Percentiles rank a stretch among this genome's conserved stretches.
These are phyloP conservation scores for Boletus rex-veris DNA, from an alignment of 768 basidiomycete genomes.

Conservation along the genomic window DNA sequence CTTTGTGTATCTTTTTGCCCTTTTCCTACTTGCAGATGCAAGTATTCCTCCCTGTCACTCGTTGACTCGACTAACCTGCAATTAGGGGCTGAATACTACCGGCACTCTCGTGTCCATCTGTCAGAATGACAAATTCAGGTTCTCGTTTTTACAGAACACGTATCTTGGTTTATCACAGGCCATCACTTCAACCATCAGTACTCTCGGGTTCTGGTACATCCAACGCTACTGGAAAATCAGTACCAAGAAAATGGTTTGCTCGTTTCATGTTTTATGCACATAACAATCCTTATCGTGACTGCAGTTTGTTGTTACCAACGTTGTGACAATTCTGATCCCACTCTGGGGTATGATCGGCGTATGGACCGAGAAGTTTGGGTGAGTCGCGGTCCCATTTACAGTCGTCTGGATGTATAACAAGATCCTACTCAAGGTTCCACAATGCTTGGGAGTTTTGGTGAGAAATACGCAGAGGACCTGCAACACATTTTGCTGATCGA, in stretches of 20 bases:
- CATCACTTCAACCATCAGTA: slow-evolving; percentile 67
- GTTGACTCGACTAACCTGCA: not conserved
- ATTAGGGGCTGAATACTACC: slow-evolving; percentile 76
- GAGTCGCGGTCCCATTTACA: slow-evolving; percentile 14
- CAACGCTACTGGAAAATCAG: slow-evolving; percentile 74
- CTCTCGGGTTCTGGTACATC: slow-evolving; percentile 80
- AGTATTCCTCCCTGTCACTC: slow-evolving; percentile 16
- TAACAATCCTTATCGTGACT: not conserved
- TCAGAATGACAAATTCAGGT: slow-evolving; percentile 76
- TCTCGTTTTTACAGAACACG: slow-evolving; percentile 79
- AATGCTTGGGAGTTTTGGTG: slow-evolving; percentile 88
- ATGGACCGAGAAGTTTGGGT: slow-evolving; percentile 76
- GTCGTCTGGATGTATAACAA: not conserved
- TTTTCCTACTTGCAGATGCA: slow-evolving; percentile 78
- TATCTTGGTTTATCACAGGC: slow-evolving; percentile 77
- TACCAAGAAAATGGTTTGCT: slow-evolving; percentile 74
- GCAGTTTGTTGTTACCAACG: slow-evolving; percentile 74
- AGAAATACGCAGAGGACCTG: slow-evolving; percentile 5
- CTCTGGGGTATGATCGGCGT: slow-evolving; percentile 87
- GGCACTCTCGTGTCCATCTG: slow-evolving; percentile 71
- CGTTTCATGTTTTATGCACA: too few species aligned
- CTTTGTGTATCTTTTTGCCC: slow-evolving; percentile 72
- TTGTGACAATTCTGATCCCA: slow-evolving; percentile 73
- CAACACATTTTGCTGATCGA: not conserved
- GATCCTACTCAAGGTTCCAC: slow-evolving; percentile 49